Evolutionary conservation across 2,329 filamentous ascomycete species (phyloP).

Genomic region (Nemania sp.): DNA sequence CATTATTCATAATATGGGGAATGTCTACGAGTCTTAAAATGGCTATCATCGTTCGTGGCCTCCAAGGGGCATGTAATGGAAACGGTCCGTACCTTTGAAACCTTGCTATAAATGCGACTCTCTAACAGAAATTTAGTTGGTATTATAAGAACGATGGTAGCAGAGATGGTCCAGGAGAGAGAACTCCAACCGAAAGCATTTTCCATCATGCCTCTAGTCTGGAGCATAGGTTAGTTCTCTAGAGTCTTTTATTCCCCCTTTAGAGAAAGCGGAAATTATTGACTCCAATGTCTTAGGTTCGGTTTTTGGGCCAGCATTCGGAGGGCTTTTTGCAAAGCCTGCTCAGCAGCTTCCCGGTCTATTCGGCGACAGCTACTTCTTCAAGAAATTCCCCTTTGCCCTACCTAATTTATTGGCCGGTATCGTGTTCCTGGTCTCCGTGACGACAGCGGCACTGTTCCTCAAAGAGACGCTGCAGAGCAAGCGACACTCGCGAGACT

Average conservation of each 20-base stretch:
- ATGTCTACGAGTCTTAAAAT: conserved; percentile 82
- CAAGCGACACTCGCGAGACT: conserved; percentile 76
- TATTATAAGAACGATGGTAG: conserved; percentile 91
- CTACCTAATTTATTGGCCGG: conserved; percentile 86
- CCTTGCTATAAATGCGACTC: neutral
- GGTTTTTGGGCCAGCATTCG: conserved; percentile 88
- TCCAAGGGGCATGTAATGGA: conserved; percentile 88
- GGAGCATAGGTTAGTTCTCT: too few species aligned
- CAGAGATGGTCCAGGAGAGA: conserved; percentile 89
- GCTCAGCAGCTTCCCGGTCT: conserved; percentile 77
- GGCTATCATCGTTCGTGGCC: conserved; percentile 80
- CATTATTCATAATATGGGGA: conserved; percentile 84
- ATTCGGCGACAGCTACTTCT: conserved; percentile 75
- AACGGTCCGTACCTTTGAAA: conserved; percentile 67
- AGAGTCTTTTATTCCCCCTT: too few species aligned
- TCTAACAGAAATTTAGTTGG: conserved; percentile 68
- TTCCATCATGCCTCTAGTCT: conserved; percentile 90
- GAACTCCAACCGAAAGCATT: conserved; percentile 91
- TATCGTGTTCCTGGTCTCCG: conserved; percentile 81
- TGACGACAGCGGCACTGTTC: conserved; percentile 80
- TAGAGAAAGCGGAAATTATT: too few species aligned
- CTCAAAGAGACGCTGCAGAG: conserved; percentile 86
- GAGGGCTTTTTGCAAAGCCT: conserved; percentile 86
- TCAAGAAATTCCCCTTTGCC: conserved; percentile 82
- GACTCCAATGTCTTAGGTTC: too few species aligned